Evolutionary conservation across 768 basidiomycete genomes (phyloP).

Genomic region (Xerocomellus amylosporus): DNA sequence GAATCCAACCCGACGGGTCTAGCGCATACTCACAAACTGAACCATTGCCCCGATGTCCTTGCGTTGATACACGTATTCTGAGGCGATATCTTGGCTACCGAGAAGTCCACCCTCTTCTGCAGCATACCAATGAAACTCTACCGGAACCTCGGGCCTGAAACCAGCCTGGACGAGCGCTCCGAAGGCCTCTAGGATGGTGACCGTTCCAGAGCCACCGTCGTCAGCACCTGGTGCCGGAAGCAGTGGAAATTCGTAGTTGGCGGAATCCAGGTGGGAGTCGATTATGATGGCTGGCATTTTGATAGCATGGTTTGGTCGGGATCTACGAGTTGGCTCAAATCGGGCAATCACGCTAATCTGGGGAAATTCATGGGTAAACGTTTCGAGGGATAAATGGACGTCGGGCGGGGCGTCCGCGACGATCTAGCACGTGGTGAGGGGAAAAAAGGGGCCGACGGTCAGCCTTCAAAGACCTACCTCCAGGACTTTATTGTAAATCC

Average conservation of each 20-base stretch:
- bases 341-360: constrained; percentile 26
- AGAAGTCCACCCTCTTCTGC: constrained; percentile 50
- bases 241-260: constrained; percentile 38
- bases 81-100: constrained; percentile 48
- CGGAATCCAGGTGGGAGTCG: constrained; percentile 44
- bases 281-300: constrained; percentile 35
- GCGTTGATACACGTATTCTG: constrained; percentile 44
- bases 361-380: constrained; percentile 22
- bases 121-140: constrained; percentile 86
- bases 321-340: constrained; percentile 17
- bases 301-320: not conserved
- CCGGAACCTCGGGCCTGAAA: constrained; percentile 60
- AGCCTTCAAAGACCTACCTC: not conserved
- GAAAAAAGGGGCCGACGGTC: not conserved
- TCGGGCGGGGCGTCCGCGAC: constrained; percentile 5
- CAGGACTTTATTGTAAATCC: constrained; percentile 31
- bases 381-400: constrained; percentile 20
- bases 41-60: constrained; percentile 50
- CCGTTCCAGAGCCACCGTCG: constrained; percentile 61
- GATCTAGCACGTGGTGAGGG: constrained; percentile 6
- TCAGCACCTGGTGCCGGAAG: constrained; percentile 50
- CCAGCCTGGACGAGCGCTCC: constrained; percentile 65
- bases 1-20: constrained; percentile 23
- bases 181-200: constrained; percentile 77
- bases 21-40: constrained; percentile 43